A percentile compares a stretch with the other conserved stretches of the same genome.
These are phyloP conservation scores for Aureobasidium sp. DNA, from an alignment of 2,329 filamentous ascomycete species.

Conservation along the genomic window DNA sequence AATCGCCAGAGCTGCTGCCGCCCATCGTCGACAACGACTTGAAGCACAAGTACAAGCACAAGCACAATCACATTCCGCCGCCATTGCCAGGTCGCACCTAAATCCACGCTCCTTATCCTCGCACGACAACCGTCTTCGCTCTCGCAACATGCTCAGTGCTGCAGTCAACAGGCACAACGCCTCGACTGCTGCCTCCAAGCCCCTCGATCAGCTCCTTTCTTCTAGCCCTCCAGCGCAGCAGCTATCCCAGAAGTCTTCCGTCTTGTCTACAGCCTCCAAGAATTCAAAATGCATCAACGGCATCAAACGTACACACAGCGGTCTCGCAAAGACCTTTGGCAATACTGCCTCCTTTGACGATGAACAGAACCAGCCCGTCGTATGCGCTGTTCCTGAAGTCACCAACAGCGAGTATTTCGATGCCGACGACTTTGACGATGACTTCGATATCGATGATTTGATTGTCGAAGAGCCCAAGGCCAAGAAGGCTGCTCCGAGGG, in stretches of 20 bases:
- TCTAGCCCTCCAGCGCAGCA: conserved; percentile 49
- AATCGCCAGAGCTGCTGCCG: conserved; percentile 18
- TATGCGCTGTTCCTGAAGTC: conserved; percentile 22
- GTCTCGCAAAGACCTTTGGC: conserved; percentile 38
- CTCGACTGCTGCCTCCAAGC: conserved; percentile 23
- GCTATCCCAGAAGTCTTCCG: conserved; percentile 30
- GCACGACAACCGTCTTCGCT: conserved; percentile 12
- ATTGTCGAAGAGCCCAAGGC: conserved; percentile 50
- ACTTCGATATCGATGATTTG: conserved; percentile 59
- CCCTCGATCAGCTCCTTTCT: conserved; percentile 47
- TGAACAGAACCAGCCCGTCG: conserved; percentile 30
- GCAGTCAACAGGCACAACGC: conserved; percentile 36
- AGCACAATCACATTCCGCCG: conserved; percentile 18
- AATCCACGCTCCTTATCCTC: conserved; percentile 16
- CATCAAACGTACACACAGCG: conserved; percentile 41
- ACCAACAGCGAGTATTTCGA: conserved; percentile 53
- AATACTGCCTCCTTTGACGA: conserved; percentile 32
- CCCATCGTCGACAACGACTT: conserved; percentile 20
- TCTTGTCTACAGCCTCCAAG: conserved; percentile 29
- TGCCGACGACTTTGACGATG: conserved; percentile 82
- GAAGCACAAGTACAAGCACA: conserved; percentile 11
- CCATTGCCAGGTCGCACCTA: neutral
- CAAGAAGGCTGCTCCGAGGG: neutral
- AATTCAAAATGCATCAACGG: conserved; percentile 24
- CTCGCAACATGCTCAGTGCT: conserved; percentile 34